Percentiles rank a stretch among this genome's conserved stretches.
phyloP scores from a whole-genome alignment of 2,329 filamentous ascomycete genomes.

The Aspergillus pseudonomiae region DNA sequence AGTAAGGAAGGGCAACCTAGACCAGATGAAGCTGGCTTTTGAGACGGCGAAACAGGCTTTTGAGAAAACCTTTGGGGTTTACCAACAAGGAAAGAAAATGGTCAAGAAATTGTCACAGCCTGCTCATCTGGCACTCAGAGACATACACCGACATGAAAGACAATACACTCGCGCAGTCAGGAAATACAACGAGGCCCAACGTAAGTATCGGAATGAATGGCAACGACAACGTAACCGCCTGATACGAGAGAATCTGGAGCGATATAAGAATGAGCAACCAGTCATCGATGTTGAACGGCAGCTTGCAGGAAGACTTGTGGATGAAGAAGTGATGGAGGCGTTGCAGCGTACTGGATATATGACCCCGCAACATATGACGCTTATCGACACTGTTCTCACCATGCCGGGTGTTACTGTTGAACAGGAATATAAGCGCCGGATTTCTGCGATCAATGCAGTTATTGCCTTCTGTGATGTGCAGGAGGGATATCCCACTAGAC shows the following conservation, averaged over 20 bases:
- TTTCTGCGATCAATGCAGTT: constrained; percentile 29
- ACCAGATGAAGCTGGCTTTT: constrained; percentile 22
- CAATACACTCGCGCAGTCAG: constrained; percentile 19
- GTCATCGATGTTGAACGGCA: constrained; percentile 30
- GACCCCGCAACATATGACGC: constrained; percentile 26
- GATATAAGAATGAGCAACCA: constrained; percentile 33
- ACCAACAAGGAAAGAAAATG: constrained; percentile 1
- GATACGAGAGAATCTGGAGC: constrained; percentile 28
- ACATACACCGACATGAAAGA: constrained; percentile 15
- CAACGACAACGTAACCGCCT: constrained; percentile 21
- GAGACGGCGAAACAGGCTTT: constrained; percentile 20
- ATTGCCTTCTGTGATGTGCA: constrained; percentile 30
- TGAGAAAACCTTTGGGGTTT: constrained; percentile 14
- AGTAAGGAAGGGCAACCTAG: constrained; percentile 17
- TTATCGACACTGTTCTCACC: constrained; percentile 29
- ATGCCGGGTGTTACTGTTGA: constrained; percentile 27
- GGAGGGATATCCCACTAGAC: constrained; percentile 28
- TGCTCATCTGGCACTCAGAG: constrained; percentile 1
- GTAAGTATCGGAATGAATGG: constrained; percentile 25
- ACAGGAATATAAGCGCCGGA: constrained; percentile 28
- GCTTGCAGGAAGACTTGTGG: constrained; percentile 28
- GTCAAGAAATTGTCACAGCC: constrained; percentile 2
- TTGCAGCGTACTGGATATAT: constrained; percentile 28
- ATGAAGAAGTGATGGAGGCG: constrained; percentile 27
- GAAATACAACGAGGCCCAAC: constrained; percentile 16